A percentile compares a stretch with the other conserved stretches of the same genome.
Evolutionary conservation across 1,284 basidiomycete genomes (phyloP).

Genomic region (Ceratobasidium sp.): DNA sequence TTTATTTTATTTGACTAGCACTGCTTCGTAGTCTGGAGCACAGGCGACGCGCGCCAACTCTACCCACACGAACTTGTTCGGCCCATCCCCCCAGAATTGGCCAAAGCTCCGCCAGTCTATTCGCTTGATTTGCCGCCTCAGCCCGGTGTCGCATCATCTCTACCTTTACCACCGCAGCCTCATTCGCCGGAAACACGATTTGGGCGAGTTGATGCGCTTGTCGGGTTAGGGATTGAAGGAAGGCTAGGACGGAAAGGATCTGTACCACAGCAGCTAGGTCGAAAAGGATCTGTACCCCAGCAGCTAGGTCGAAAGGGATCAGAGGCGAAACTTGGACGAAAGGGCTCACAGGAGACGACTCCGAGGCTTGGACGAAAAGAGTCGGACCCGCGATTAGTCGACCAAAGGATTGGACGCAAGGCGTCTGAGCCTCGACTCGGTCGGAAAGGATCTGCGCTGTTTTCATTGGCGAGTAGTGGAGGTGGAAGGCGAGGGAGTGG

Average conservation of each 20-base stretch:
- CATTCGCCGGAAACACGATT: no score
- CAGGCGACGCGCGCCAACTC: conserved; percentile 37
- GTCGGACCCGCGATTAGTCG: no score
- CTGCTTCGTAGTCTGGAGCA: conserved; percentile 16
- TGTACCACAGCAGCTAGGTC: no score
- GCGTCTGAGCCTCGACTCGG: background rate
- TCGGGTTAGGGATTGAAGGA: no score
- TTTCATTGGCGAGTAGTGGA: background rate
- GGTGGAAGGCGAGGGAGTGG: background rate
- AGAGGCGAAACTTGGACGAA: background rate
- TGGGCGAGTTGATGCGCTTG: no score
- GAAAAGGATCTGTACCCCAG: background rate
- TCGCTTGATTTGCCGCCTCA: conserved; percentile 14
- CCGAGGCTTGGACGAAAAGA: background rate
- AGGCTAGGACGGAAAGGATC: no score
- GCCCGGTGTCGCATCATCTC: background rate
- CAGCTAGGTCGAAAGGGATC: no score
- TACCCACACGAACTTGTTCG: conserved; percentile 23
- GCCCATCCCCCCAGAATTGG: background rate
- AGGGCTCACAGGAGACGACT: no score
- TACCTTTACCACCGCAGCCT: background rate
- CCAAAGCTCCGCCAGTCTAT: conserved; percentile 24
- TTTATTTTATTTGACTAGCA: background rate
- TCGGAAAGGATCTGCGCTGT: background rate
- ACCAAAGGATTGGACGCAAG: background rate